A percentile compares a stretch with the other conserved stretches of the same genome.
These are phyloP conservation scores for Cystofilobasidium bisporidii DNA, from an alignment of 768 basidiomycete genomes.

Conservation along the genomic window DNA sequence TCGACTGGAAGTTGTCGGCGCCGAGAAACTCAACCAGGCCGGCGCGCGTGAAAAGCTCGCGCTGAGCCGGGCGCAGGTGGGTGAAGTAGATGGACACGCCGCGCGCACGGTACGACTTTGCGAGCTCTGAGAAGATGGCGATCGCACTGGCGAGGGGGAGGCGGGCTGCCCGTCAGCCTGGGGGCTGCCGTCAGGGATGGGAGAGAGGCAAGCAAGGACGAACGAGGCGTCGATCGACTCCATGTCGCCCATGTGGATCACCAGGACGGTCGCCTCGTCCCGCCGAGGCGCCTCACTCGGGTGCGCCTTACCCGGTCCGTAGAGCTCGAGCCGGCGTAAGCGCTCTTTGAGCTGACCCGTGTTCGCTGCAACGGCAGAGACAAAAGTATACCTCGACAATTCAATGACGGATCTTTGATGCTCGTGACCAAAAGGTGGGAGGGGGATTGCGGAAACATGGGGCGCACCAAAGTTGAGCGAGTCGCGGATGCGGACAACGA, in stretches of 20 bases:
- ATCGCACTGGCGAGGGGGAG: slow-evolving; percentile 6
- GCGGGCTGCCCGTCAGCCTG: no score
- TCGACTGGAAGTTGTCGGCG: not conserved
- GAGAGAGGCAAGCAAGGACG: not conserved
- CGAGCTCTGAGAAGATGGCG: slow-evolving; percentile 25
- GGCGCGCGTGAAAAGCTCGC: slow-evolving; percentile 11
- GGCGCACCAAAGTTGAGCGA: slow-evolving; percentile 74
- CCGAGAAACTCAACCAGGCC: not conserved
- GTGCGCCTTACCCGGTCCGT: slow-evolving; percentile 67
- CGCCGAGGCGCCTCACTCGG: slow-evolving; percentile 76
- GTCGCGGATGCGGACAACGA: slow-evolving; percentile 84
- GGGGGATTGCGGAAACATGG: no score
- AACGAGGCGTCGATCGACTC: slow-evolving; percentile 84
- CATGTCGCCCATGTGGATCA: slow-evolving; percentile 71
- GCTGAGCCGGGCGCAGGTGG: slow-evolving; percentile 17
- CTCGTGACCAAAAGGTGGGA: no score
- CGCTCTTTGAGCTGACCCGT: slow-evolving; percentile 81
- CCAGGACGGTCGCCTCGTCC: slow-evolving; percentile 62
- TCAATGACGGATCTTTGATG: no score
- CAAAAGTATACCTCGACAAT: no score
- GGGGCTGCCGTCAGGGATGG: not conserved
- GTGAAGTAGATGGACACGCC: slow-evolving; percentile 27
- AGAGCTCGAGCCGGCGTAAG: slow-evolving; percentile 69
- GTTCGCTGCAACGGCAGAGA: slow-evolving; percentile 53
- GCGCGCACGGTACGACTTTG: slow-evolving; percentile 12